Percentiles rank a stretch among this genome's conserved stretches.
Evolutionary conservation across 345 rosid species (phyloP).

Genomic region (Raphanus sativus): DNA sequence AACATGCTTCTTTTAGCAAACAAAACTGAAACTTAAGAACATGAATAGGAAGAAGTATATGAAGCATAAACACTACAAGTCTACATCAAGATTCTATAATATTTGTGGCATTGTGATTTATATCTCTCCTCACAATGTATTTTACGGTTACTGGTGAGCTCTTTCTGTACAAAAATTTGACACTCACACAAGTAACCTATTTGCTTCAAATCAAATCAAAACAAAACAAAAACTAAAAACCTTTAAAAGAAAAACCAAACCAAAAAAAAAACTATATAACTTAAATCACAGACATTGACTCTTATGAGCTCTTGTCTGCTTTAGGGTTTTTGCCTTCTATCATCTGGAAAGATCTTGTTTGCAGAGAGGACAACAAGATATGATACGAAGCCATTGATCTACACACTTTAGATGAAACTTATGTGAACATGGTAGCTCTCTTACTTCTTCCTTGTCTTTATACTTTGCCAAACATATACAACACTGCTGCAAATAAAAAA

Average conservation of each 20-base stretch:
- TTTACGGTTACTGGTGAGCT: slow-evolving; percentile 41
- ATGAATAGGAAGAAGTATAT: background rate
- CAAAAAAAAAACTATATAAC: background rate
- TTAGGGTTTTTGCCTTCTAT: background rate
- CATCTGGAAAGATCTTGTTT: slow-evolving; percentile 81
- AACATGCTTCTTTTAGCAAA: background rate
- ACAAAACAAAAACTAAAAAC: background rate
- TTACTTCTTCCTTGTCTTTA: slow-evolving; percentile 85
- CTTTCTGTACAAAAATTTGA: slow-evolving; percentile 29
- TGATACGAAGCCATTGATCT: slow-evolving; percentile 95
- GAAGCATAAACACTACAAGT: background rate
- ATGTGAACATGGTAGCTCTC: slow-evolving; percentile 87
- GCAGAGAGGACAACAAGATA: slow-evolving; percentile 96
- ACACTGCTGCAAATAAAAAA: slow-evolving; percentile 60
- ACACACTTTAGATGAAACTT: slow-evolving; percentile 87
- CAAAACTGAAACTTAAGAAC: background rate
- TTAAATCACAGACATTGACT: slow-evolving; percentile 18
- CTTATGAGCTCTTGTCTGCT: slow-evolving; percentile 16
- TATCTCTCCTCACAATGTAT: slow-evolving; percentile 20
- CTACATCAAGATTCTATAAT: slow-evolving; percentile 16
- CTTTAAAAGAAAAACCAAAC: background rate
- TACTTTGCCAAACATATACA: slow-evolving; percentile 89
- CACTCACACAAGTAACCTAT: slow-evolving; percentile 40
- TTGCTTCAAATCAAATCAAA: slow-evolving; percentile 27
- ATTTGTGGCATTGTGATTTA: slow-evolving; percentile 21